Evolutionary conservation across 2,329 filamentous ascomycete species (phyloP).

Genomic region (Alternaria brassicae): DNA sequence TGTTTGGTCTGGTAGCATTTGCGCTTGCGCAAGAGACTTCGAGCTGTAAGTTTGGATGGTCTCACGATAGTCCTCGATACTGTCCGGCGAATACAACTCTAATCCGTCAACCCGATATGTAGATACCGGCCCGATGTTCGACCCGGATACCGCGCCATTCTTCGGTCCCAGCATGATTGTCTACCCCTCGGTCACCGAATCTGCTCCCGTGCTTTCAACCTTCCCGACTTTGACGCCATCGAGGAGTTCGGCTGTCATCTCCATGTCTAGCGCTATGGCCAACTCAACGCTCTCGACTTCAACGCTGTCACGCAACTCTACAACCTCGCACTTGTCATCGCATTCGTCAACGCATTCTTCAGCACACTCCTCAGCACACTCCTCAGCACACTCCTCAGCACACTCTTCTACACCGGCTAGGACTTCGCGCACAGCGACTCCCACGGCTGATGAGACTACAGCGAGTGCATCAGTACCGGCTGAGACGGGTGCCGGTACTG

Average conservation of each 20-base stretch:
- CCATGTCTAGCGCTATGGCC: slow-evolving; percentile 1
- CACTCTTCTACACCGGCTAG: slow-evolving; percentile 7
- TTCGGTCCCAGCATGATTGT: slow-evolving; percentile 28
- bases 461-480: slow-evolving; percentile 20
- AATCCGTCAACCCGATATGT: not conserved
- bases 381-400: slow-evolving; percentile 1
- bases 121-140: slow-evolving; percentile 30
- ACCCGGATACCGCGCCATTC: slow-evolving; percentile 26
- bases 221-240: slow-evolving; percentile 15
- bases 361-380: not conserved
- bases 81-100: not conserved
- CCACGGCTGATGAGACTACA: slow-evolving; percentile 11
- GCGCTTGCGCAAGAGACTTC: slow-evolving; percentile 10
- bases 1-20: slow-evolving; percentile 5
- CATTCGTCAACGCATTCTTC: not conserved
- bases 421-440: slow-evolving; percentile 13
- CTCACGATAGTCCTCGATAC: not conserved
- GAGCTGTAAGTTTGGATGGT: slow-evolving; percentile 9
- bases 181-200: slow-evolving; percentile 21
- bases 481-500: slow-evolving; percentile 26
- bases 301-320: slow-evolving; percentile 3
- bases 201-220: slow-evolving; percentile 10
- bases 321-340: not conserved
- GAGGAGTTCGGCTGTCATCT: slow-evolving; percentile 7
- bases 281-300: slow-evolving; percentile 14